Evolutionary conservation across 179 eudicot genomes (phyloP), one percentile per base, ranked within the genome.

Genomic region (Patellifolia procumbens): DNA sequence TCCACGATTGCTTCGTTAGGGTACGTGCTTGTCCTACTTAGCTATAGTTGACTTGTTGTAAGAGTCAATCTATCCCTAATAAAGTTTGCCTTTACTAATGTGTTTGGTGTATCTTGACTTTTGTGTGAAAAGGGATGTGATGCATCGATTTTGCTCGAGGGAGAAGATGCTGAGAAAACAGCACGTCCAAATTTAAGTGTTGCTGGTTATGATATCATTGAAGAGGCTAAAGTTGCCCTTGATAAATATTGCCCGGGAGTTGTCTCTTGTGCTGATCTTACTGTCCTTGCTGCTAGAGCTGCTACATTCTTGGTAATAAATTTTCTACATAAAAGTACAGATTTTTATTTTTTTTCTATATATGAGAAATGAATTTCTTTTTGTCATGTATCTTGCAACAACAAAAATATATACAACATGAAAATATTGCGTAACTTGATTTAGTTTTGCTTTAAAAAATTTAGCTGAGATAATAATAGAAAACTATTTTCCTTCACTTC

Each of bases 261-360:
- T 13, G 88, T 83, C 19, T 86, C 88, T 1, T 86, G 86, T 62
- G 86, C 88, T 11, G 88, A 85, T 39, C 74, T 74, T n/a, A 24
- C 80, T 1, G 29, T 73, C 17, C 70, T 77, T 26, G 85, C 82
- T 0, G 72, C 84, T 4, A 74, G 84, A 51, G 72, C 73, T 9
- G 81, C 82, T 5, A 72, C 56, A 3, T 61, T 24, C 32, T 51
- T 80, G 79, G 79, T 80, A 75, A 45, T 52, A 31, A 39, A 9
- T 39, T 7, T 39, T n/a, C n/a, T n/a, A n/a, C n/a, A n/a, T n/a
- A n/a, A n/a, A n/a, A n/a, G n/a, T n/a, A n/a, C n/a, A n/a, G n/a
- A n/a, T n/a, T n/a, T n/a, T n/a, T n/a, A n/a, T n/a, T n/a, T n/a
- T n/a, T n/a, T n/a, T n/a, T 15, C 22, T 31, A 45, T n/a, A n/a